Base-by-base conservation (phyloP, 148 eudicot genomes). In the Camellia sinensis region DNA sequence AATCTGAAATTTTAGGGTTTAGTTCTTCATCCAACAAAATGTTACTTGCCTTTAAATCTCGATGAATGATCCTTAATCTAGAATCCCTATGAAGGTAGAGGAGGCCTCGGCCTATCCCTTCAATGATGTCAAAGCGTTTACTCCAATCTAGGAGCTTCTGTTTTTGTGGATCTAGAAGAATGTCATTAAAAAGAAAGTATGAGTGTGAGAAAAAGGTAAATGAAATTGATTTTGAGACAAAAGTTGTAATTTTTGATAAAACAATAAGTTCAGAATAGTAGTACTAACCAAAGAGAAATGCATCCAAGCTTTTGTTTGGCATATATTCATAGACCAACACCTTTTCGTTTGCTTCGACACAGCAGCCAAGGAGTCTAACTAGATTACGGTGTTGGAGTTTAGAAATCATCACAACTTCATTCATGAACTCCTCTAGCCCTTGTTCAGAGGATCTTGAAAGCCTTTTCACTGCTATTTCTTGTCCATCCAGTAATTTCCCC, bases 51-150 rank as follows among this genome's bases (percentile, higher is more conserved):
- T 90, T 90, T 11, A 90, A 72, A 80, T 90, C 92, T 77, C 88
- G 70, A 57, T 90, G 91, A 80, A 90, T 90, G 41, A 88, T 87
- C 67, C 79, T 82, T 44, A 85, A 82, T 75, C 85, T 83, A 7
- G 93, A 90, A 74, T 90, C 93, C 50, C 85, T 75, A 52, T 90
- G 93, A 77, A 90, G 89, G 84, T 90, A 90, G 22, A 88, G 86
- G 50, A 90, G 72, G 17, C 93, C 91, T 85, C 89, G 75, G 22
- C 89, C 82, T 75, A 92, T 85, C 78, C 96, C 96, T 77, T 76
- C 81, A 18, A 92, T 90, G 45, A 90, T 89, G 4, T 57, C 80
- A 67, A 75, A 75, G 11, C 93, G 86, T 74, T 77, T 89, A 6
- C 67, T 68, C 92, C 92, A 88, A 62, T 88, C 82, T 59, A 88